Evolutionary conservation across 2,329 filamentous ascomycete species (phyloP).

Genomic region (Aspergillus piperis): DNA sequence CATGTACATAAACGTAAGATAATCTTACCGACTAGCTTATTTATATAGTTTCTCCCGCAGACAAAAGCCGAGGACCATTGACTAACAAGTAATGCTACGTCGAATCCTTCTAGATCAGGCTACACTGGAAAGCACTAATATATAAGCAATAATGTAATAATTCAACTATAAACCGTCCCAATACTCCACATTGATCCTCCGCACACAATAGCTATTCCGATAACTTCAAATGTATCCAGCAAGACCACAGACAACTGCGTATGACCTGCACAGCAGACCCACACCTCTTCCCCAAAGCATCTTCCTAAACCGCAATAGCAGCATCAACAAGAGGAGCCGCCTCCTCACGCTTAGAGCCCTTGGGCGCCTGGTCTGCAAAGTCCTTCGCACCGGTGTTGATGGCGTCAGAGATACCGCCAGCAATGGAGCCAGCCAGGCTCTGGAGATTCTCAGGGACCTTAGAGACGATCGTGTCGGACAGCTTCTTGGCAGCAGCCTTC

Average conservation of each 20-base stretch:
- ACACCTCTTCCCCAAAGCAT: not conserved
- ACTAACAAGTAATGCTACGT: no score
- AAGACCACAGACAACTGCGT: not conserved
- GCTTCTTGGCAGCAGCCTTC: slow-evolving; percentile 7
- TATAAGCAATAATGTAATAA: not conserved
- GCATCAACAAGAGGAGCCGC: not conserved
- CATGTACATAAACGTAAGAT: no score
- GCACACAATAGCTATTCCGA: not conserved
- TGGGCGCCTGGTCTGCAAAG: not conserved
- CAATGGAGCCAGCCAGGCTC: not conserved
- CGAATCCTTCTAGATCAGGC: no score
- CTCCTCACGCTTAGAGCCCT: not conserved
- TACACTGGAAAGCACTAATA: no score
- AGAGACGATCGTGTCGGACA: slow-evolving; percentile 5
- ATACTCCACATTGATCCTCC: not conserved
- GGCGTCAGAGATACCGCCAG: not conserved
- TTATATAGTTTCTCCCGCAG: no score
- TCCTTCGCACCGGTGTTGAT: slow-evolving; percentile 7
- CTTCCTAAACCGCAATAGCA: not conserved
- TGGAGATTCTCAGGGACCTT: slow-evolving; percentile 12
- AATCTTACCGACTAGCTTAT: no score
- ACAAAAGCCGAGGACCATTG: no score
- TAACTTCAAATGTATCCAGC: not conserved
- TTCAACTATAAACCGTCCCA: not conserved
- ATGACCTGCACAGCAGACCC: not conserved